These are phyloP conservation scores for Wickerhamiella alocasiicola DNA, from an alignment of 805 yeast species.

Conservation along the genomic window DNA sequence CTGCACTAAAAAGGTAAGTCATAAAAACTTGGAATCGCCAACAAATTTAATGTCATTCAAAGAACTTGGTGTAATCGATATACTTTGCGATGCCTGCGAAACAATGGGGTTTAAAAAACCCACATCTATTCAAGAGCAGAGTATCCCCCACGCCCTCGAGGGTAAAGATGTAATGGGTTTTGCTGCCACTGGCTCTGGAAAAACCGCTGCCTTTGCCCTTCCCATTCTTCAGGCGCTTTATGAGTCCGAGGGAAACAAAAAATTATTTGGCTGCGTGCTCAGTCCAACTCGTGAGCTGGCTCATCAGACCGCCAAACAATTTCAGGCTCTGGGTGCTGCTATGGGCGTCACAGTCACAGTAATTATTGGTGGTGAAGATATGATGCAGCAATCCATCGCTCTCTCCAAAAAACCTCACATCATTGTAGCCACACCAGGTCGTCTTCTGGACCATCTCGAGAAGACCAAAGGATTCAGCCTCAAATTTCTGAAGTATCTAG, in stretches of 20 bases:
- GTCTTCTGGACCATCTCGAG: slow-evolving; percentile 81
- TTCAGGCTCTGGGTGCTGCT: slow-evolving; percentile 78
- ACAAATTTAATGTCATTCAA: slow-evolving; percentile 19
- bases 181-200: slow-evolving; percentile 97
- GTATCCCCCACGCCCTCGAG: slow-evolving; percentile 80
- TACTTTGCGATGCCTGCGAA: slow-evolving; percentile 62
- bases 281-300: slow-evolving; percentile 57
- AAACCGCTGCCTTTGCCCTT: slow-evolving; percentile 96
- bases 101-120: slow-evolving; percentile 66
- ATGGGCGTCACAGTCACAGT: slow-evolving; percentile 90
- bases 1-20: background rate
- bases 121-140: slow-evolving; percentile 85
- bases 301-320: slow-evolving; percentile 70
- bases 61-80: slow-evolving; percentile 28
- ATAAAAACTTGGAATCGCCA: background rate
- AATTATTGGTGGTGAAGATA: slow-evolving; percentile 95
- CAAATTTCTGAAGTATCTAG: slow-evolving; percentile 64
- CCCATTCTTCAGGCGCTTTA: slow-evolving; percentile 87
- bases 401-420: slow-evolving; percentile 89
- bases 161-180: slow-evolving; percentile 91
- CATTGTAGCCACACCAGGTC: slow-evolving; percentile 89
- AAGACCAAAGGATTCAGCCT: slow-evolving; percentile 82
- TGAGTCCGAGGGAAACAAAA: slow-evolving; percentile 65
- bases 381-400: slow-evolving; percentile 95
- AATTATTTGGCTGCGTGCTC: slow-evolving; percentile 78